phyloP scores from a whole-genome alignment of 306 rosid species.

The Quillaja saponaria region DNA sequence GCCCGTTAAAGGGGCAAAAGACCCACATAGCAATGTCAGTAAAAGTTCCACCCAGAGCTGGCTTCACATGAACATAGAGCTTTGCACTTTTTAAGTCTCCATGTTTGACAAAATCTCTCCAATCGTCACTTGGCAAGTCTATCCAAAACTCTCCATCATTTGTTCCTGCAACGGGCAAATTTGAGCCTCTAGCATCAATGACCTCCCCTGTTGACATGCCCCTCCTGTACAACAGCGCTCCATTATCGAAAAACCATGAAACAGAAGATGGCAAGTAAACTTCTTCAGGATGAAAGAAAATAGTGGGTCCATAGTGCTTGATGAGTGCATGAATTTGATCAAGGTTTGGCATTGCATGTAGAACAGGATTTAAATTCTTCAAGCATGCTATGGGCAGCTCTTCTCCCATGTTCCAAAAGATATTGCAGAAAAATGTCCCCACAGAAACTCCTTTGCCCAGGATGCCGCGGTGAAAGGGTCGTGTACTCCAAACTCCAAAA shows the following conservation, averaged over 20 bases:
- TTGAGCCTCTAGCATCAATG: conserved; percentile 63
- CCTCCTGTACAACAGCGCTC: conserved; percentile 56
- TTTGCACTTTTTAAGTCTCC: conserved; percentile 74
- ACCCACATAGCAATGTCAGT: conserved; percentile 93
- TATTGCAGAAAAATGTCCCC: conserved; percentile 71
- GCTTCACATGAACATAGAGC: conserved; percentile 82
- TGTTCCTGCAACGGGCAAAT: conserved; percentile 69
- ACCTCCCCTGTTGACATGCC: conserved; percentile 51
- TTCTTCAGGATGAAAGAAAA: conserved; percentile 84
- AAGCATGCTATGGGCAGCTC: conserved; percentile 69
- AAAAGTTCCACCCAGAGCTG: conserved; percentile 82
- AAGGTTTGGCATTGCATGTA: conserved; percentile 66
- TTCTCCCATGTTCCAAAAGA: conserved; percentile 41
- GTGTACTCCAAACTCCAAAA: conserved; percentile 59
- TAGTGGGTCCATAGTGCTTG: conserved; percentile 81
- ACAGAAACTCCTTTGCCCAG: conserved; percentile 63
- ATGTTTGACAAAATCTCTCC: conserved; percentile 46
- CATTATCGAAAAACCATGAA: conserved; percentile 78
- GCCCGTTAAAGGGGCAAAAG: conserved; percentile 92
- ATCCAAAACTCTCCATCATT: conserved; percentile 79
- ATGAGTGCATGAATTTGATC: conserved; percentile 77
- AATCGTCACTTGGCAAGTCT: conserved; percentile 66
- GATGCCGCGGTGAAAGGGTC: conserved; percentile 70
- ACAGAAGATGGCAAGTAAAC: conserved; percentile 87
- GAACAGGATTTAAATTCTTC: conserved; percentile 61